Base-by-base conservation (phyloP, 805 yeast species). In the Candida caryicola region DNA sequence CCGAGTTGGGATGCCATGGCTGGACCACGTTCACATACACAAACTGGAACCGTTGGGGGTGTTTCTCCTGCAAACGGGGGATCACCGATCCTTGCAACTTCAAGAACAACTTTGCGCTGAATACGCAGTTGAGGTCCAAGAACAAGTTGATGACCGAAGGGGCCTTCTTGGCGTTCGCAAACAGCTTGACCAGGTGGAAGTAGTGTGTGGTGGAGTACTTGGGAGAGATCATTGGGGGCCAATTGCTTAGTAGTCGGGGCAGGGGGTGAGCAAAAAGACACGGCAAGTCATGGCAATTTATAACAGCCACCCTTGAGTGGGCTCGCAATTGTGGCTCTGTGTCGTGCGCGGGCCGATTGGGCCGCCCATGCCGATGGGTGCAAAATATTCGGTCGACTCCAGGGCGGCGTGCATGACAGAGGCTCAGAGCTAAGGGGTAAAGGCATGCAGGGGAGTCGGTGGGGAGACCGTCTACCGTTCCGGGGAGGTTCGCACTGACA, bases 1-100 rank as follows among this genome's bases (percentile, higher is more conserved):
- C 73, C 1, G 91, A 81, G 39, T 79, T 77, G 31, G 90, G 82
- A 57, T 88, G 96, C 95, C 95, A 88, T 47, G 95, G 93, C 65
- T 88, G 96, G n/a, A 84, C 70, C 29, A 82, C 88, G 52, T 85
- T 82, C 44, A 80, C 73, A 58, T 82, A 77, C 8, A 79, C 75
- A 44, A 85, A 72, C 47, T 77, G 76, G 49, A 82, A 76, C 43
- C 73, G 57, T 40, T 69, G 70, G 1, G 81, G 74, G 36, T 67
- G 62, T 37, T 69, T 61, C 21, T 58, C 45, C 34, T 72, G 67
- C 33, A 81, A 60, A 19, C 54, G 44, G 14, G 88, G 89, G 28
- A 79, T 68, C 5, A 84, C 67, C 25, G 70, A 69, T 5, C 63
- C 57, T 43, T 71, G 66, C 41, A 86, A 55, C 39, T 79, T 80